Conservation (phyloP, 2,329 filamentous ascomycete genomes). For the Fusarium caatingaense region DNA sequence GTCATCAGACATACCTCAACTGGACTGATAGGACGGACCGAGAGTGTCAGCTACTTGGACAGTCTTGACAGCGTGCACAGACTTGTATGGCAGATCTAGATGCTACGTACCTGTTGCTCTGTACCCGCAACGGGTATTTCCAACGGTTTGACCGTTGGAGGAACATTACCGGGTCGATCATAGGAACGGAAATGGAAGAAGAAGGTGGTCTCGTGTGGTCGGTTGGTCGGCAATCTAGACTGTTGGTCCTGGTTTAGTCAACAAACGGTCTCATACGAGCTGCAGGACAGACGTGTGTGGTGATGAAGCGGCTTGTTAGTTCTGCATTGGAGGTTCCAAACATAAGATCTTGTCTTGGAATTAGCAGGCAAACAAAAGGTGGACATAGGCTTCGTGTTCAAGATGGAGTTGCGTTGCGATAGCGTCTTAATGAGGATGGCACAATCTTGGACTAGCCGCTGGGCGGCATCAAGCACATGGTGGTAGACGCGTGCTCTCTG, state of each 20-base stretch:
- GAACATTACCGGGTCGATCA: not conserved
- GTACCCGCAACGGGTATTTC: not conserved
- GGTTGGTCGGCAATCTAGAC: not conserved
- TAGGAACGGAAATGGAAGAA: not conserved
- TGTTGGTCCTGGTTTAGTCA: not conserved
- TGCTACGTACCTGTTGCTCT: not conserved
- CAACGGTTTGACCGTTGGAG: not conserved
- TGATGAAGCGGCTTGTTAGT: not conserved
- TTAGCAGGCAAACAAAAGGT: not conserved
- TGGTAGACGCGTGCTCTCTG: not conserved
- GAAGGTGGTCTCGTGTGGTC: not conserved
- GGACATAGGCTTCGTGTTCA: constrained; percentile 6
- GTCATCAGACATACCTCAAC: constrained; percentile 1
- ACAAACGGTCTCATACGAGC: not conserved
- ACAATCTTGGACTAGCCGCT: not conserved
- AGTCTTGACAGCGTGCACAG: not conserved
- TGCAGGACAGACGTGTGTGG: not conserved
- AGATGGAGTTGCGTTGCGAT: not conserved
- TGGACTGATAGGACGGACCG: not conserved
- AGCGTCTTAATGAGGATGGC: not conserved
- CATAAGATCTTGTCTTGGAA: not conserved
- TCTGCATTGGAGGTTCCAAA: not conserved
- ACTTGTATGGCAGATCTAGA: not conserved
- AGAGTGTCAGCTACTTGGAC: not conserved
- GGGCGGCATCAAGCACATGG: constrained; percentile 5